phyloP scores from a whole-genome alignment of 768 basidiomycete species.

The Boletus edulis region DNA sequence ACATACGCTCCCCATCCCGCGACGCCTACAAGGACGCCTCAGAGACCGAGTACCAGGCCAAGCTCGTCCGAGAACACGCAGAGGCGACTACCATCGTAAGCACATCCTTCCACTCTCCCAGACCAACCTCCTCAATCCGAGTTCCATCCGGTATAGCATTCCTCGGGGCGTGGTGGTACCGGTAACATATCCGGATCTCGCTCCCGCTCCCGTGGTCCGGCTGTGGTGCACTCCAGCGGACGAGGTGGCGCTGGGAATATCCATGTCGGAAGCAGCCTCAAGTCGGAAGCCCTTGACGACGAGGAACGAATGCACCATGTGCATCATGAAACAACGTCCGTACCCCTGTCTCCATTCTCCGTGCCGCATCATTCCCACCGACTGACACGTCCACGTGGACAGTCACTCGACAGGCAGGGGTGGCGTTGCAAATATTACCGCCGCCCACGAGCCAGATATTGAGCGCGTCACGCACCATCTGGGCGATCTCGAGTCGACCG shows the following conservation, averaged over 20 bases:
- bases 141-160: slow-evolving; percentile 37
- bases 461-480: slow-evolving; percentile 31
- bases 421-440: slow-evolving; percentile 61
- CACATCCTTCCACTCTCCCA: not conserved
- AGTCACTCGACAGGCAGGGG: slow-evolving; percentile 72
- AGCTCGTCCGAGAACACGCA: slow-evolving; percentile 24
- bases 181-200: slow-evolving; percentile 59
- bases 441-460: slow-evolving; percentile 34
- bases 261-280: slow-evolving; percentile 25
- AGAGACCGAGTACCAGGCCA: slow-evolving; percentile 25
- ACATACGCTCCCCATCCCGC: slow-evolving; percentile 78
- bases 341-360: not conserved
- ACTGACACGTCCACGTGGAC: slow-evolving; percentile 1
- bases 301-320: slow-evolving; percentile 32
- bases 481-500: slow-evolving; percentile 39
- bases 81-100: slow-evolving; percentile 37
- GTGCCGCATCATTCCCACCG: not conserved
- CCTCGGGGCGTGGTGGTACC: slow-evolving; percentile 61
- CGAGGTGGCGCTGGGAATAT: slow-evolving; percentile 69
- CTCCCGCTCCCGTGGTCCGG: slow-evolving; percentile 46
- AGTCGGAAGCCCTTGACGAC: slow-evolving; percentile 30
- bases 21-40: slow-evolving; percentile 22
- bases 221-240: slow-evolving; percentile 47
- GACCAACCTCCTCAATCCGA: not conserved
- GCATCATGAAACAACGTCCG: slow-evolving; percentile 41